Evolutionary conservation across 1,284 basidiomycete species (phyloP).

Genomic region (Sanghuangporus baumii): DNA sequence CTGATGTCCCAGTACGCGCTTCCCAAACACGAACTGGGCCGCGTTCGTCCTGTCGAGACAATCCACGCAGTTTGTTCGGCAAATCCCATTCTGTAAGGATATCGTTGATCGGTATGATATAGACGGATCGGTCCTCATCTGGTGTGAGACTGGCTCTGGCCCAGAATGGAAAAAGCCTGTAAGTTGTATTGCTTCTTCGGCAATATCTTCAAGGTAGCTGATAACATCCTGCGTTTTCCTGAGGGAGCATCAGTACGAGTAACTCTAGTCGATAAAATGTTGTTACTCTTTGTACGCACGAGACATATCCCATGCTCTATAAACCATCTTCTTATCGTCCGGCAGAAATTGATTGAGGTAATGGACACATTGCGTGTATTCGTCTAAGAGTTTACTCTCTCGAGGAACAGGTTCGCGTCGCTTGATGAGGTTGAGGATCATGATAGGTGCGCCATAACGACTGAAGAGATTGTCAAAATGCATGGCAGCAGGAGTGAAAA

Average conservation of each 20-base stretch:
- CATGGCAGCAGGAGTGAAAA: slow-evolving; percentile 86
- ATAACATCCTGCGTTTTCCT: slow-evolving; percentile 96
- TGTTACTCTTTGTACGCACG: slow-evolving; percentile 81
- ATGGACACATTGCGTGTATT: slow-evolving; percentile 88
- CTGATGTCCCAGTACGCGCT: slow-evolving; percentile 92
- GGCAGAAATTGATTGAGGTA: slow-evolving; percentile 98
- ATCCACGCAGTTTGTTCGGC: slow-evolving; percentile 91
- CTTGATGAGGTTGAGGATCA: slow-evolving; percentile 96
- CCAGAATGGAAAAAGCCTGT: slow-evolving; percentile 95
- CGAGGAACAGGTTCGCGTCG: slow-evolving; percentile 74
- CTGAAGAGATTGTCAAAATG: slow-evolving; percentile 93
- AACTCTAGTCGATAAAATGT: background rate
- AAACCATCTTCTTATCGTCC: slow-evolving; percentile 79
- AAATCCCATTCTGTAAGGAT: slow-evolving; percentile 86
- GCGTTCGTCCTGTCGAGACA: slow-evolving; percentile 98
- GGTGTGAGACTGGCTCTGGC: slow-evolving; percentile 69
- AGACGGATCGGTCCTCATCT: slow-evolving; percentile 44
- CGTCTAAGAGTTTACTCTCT: slow-evolving; percentile 89
- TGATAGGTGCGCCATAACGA: slow-evolving; percentile 88
- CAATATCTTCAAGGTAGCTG: slow-evolving; percentile 91
- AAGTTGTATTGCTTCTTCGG: slow-evolving; percentile 87
- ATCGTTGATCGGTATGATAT: slow-evolving; percentile 62
- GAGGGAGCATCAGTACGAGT: slow-evolving; percentile 1
- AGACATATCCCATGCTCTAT: slow-evolving; percentile 96
- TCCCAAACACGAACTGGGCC: slow-evolving; percentile 96